Evolutionary conservation across 2,329 filamentous ascomycete species (phyloP).

Genomic region (Xylaria sp.): DNA sequence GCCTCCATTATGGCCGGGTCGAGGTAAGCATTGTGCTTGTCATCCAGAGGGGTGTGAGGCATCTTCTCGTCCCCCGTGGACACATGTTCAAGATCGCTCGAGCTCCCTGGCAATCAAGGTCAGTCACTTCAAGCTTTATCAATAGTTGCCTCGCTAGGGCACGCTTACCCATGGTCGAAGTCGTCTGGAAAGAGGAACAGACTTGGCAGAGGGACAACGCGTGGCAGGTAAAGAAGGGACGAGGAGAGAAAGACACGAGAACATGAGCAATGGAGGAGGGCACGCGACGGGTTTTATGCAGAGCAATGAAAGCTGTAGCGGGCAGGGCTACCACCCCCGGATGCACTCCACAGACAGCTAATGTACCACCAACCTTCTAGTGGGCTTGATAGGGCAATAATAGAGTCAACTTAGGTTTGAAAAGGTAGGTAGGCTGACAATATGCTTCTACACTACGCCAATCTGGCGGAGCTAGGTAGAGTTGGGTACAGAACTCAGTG

Average conservation of each 20-base stretch:
- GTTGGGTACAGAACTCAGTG: conserved; percentile 33
- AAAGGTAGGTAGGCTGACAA: background rate
- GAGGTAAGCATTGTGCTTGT: conserved; percentile 44
- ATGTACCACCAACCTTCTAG: conserved; percentile 10
- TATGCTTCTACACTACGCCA: conserved; percentile 8
- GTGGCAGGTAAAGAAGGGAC: conserved; percentile 23
- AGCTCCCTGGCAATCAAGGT: conserved; percentile 29
- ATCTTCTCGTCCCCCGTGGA: conserved; percentile 43
- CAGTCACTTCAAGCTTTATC: conserved; percentile 5
- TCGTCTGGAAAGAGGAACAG: conserved; percentile 23
- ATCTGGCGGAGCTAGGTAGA: conserved; percentile 40
- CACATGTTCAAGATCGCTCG: conserved; percentile 39
- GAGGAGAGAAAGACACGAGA: background rate
- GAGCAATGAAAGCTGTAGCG: conserved; percentile 19
- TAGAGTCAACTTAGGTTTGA: background rate
- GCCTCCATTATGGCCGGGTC: conserved; percentile 45
- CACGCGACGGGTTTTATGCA: conserved; percentile 36
- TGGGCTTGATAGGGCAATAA: conserved; percentile 26
- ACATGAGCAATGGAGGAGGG: conserved; percentile 14
- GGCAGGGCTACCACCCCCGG: conserved; percentile 9
- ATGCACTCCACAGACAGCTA: conserved; percentile 37
- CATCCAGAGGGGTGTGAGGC: conserved; percentile 38
- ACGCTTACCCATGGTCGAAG: conserved; percentile 37
- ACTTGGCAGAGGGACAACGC: conserved; percentile 29
- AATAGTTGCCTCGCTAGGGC: background rate